Evolutionary conservation across 805 yeast genomes (phyloP), one percentile per base, ranked within the genome.

Genomic region (Tetrapisispora taiwanensis): DNA sequence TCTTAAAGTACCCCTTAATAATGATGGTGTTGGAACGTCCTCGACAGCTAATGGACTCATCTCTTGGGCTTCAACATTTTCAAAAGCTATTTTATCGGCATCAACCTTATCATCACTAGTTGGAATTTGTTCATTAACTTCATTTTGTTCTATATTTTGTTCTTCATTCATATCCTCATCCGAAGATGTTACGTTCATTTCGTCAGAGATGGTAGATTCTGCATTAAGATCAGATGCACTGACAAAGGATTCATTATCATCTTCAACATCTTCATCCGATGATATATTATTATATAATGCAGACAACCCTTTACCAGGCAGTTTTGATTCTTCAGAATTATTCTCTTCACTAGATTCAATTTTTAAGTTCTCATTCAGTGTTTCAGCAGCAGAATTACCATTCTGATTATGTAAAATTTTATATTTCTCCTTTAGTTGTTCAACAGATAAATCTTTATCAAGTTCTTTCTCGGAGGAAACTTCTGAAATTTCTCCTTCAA

Each of bases 1-100:
- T 60, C 99, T 78, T 42, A 92, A 68, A 0, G 78, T 76, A 24
- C 97, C 99, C 48, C 88, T 73, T 22, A 92, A 67, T 8, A 84
- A 63, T 13, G 79, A 70, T 0, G 97, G 97, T 3, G 76, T 56
- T 0, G 92, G 87, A 7, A 88, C 94, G 61, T 84, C 89, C 1
- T 79, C 74, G 30, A 77, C 78, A 18, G 73, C 62, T 13, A 65
- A 50, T 4, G 59, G 62, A 15, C 54, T 59, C 1, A 32, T 13
- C 2, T 39, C 42, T 10, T 38, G 45, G 19, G 19, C 17, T 31
- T 30, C 24, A 33, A 31, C n/a, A 7, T 17, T 6, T n/a, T 36
- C 20, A 4, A 2, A 4, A 6, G 4, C 15, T 26, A 2, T 4
- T n/a, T n/a, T n/a, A n/a, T n/a, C n/a, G n/a, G n/a, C 15, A 22